A percentile compares a stretch with the other conserved stretches of the same genome.
These are phyloP conservation scores for Allantophomopsis cytisporea DNA, from an alignment of 2,329 filamentous ascomycete genomes.

Conservation along the genomic window DNA sequence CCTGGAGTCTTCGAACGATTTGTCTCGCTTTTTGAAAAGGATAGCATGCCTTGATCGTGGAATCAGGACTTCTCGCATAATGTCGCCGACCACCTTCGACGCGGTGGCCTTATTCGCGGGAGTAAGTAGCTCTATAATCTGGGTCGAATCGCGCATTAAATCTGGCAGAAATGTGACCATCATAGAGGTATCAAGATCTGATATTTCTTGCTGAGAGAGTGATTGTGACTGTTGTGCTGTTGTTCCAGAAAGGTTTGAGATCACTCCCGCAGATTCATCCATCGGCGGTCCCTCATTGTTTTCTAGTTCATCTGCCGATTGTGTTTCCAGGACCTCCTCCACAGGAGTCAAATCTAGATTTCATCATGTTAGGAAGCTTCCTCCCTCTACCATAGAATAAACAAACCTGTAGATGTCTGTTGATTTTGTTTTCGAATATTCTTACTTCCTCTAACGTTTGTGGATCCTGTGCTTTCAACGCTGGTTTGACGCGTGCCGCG, in stretches of 20 bases:
- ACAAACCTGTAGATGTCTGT: no score
- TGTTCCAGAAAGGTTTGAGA: constrained; percentile 12
- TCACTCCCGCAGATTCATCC: constrained; percentile 5
- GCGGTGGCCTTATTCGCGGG: constrained; percentile 11
- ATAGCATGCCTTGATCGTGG: constrained; percentile 7
- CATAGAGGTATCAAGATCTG: constrained; percentile 18
- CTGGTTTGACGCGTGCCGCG: constrained; percentile 9
- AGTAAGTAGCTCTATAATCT: constrained; percentile 22
- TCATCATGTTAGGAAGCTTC: background rate
- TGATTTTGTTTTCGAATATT: constrained; percentile 1
- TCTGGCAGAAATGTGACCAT: constrained; percentile 24
- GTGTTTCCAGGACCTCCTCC: constrained; percentile 8
- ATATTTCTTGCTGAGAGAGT: constrained; percentile 11
- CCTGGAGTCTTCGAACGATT: constrained; percentile 5
- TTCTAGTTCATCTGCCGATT: constrained; percentile 1
- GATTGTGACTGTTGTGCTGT: constrained; percentile 10
- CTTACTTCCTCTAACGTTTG: constrained; percentile 7
- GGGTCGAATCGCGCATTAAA: constrained; percentile 18
- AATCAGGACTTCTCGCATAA: constrained; percentile 15
- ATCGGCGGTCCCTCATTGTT: constrained; percentile 1
- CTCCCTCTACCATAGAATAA: constrained; percentile 5
- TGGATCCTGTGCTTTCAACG: constrained; percentile 4
- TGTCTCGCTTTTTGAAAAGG: constrained; percentile 5
- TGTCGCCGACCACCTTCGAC: constrained; percentile 13
- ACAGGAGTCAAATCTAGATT: constrained; percentile 14